Evolutionary conservation across 305 asterid species (phyloP), one percentile per base, ranked within the genome.

Genomic region (Fraxinus baroniana): DNA sequence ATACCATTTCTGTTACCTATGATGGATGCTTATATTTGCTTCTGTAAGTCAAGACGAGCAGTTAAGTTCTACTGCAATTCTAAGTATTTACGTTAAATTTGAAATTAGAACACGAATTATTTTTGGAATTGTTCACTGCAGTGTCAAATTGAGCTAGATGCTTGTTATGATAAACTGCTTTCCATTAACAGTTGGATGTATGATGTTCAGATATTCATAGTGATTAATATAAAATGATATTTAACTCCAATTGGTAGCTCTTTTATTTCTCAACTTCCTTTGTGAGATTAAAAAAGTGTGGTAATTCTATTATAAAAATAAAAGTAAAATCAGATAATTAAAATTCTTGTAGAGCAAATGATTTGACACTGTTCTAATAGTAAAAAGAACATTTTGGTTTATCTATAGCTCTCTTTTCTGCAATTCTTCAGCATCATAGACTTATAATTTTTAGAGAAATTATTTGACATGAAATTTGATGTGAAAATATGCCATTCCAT

Each of bases 11-110:
- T 66, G 37, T 76, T 49, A 36, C 70, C 15, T 52, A 9, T 66
- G 79, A 75, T 81, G 68, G 15, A 35, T 79, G 49, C 44, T 62
- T 39, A 64, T 79, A 74, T 55, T 62, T 79, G 78, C 79, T 62
- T 62, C 62, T 78, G 22, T 35, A 75, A 75, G 18, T 39, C 81
- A 66, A 66, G 78, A 52, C 12, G 5, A 62, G 76, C 78, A 44
- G 39, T 55, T 5, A 5, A 55, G 24, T 72, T 41, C 36, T 70
- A 66, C 30, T 17, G 41, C 71, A 37, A 22, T 35, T 83, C 30
- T 22, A 32, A 79, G 35, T 44, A 30, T 30, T 62, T 5, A n/a
- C 30, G 26, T 81, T 60, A 41, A 46, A 7, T 75, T 66, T 52
- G 24, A 62, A 72, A 79, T 24, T 6, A 71, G 74, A 70, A 62